A percentile compares a stretch with the other conserved stretches of the same genome.
These are phyloP conservation scores for Talaromyces sp. DNA, from an alignment of 2,329 filamentous ascomycete genomes.

Conservation along the genomic window DNA sequence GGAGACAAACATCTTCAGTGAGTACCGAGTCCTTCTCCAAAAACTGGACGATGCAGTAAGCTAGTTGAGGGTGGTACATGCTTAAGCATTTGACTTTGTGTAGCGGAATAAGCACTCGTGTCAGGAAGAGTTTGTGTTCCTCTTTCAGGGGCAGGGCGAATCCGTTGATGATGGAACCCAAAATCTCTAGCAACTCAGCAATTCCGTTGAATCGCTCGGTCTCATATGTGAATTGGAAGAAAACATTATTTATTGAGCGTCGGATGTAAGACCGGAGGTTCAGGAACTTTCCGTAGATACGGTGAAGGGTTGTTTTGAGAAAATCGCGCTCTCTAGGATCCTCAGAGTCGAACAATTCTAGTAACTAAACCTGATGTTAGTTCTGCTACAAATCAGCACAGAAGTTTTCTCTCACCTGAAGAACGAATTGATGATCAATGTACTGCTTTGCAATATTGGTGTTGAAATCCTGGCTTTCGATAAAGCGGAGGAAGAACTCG, in stretches of 20 bases:
- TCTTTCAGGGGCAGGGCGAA: constrained; percentile 96
- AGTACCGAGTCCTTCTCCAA: constrained; percentile 94
- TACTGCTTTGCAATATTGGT: constrained; percentile 99
- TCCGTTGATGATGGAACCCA: constrained; percentile 98
- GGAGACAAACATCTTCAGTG: constrained; percentile 76
- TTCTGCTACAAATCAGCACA: neutral
- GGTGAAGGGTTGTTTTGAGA: constrained; percentile 92
- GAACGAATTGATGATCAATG: constrained; percentile 96
- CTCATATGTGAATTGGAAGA: constrained; percentile 99
- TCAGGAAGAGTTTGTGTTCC: constrained; percentile 97
- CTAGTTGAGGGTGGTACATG: constrained; percentile 99
- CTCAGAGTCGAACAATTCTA: constrained; percentile 98
- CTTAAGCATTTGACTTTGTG: constrained; percentile 98
- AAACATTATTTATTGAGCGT: constrained; percentile 98
- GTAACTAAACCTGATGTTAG: constrained; percentile 50
- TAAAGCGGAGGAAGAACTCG: constrained; percentile 98
- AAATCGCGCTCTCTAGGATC: constrained; percentile 96
- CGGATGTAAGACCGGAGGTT: constrained; percentile 96
- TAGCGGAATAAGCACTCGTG: constrained; percentile 81
- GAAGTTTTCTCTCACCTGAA: constrained; percentile 54
- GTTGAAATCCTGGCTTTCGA: constrained; percentile 99
- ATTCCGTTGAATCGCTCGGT: constrained; percentile 98
- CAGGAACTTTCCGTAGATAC: constrained; percentile 98
- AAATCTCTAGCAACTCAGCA: constrained; percentile 89
- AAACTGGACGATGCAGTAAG: constrained; percentile 98